Evolutionary conservation across 257 asterid genomes (phyloP).

Genomic region (Ligustrum vulgare): DNA sequence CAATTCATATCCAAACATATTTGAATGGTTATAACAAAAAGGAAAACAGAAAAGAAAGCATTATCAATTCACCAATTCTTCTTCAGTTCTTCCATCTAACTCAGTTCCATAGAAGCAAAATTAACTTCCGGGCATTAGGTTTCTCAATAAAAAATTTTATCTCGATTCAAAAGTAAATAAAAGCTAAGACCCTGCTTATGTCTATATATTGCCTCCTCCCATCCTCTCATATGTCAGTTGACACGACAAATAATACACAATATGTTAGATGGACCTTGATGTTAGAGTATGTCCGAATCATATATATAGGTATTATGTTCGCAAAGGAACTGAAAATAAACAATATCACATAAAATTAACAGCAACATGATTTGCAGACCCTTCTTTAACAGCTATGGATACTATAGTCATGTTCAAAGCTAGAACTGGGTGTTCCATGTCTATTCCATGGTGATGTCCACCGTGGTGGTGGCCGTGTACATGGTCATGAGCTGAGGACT

Average conservation of each 20-base stretch:
- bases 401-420: conserved; percentile 78
- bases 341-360: not conserved
- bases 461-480: conserved; percentile 43
- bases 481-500: conserved; percentile 48
- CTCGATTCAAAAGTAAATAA: not conserved
- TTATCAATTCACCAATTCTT: not conserved
- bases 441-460: conserved; percentile 83
- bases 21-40: not conserved
- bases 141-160: not conserved
- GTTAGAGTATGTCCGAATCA: not conserved
- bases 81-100: not conserved
- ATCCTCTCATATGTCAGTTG: not conserved
- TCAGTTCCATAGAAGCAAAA: not conserved
- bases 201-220: not conserved
- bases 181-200: not conserved
- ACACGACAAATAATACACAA: not conserved
- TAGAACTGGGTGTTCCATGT: conserved; percentile 86
- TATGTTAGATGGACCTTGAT: not conserved
- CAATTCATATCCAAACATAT: not conserved
- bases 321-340: conserved; percentile 12
- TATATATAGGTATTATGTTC: not conserved
- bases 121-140: not conserved
- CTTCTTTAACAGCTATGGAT: conserved; percentile 91
- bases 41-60: not conserved
- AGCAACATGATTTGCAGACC: conserved; percentile 47